Base-by-base conservation (phyloP, 2,329 filamentous ascomycete genomes). In the Cordyceps cicadae region DNA sequence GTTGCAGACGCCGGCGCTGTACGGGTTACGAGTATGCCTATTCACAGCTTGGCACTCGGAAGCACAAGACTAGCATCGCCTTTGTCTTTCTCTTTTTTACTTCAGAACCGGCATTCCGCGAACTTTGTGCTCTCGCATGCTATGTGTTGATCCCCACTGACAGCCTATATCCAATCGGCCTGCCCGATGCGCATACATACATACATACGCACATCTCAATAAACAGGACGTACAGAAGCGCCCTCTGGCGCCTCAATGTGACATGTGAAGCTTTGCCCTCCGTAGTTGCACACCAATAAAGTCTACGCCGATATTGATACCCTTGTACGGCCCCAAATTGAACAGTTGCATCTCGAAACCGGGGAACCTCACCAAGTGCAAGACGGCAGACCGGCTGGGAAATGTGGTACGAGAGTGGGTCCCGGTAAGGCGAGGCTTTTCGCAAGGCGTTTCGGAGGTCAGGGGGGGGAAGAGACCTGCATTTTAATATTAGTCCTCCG, bases 401-500 rank as follows among this genome's bases (percentile, higher is more conserved):
- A 49, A 24, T 5, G 39, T 52, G 49, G 48, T 37, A 6, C 50
- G n/a, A n/a, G n/a, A 9, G 24, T 43, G 34, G 50, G 46, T 17
- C 15, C 24, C 11, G 8, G 41, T 21, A 32, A 52, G 48, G 49
- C 39, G 45, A 59, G 56, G 56, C 56, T 53, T 59, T 59, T 59
- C 56, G 56, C 56, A 59, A 53, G 56, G 56, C 56, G 37, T 59
- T 59, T 59, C 56, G 39, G 49, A n/a, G 21, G 15, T 59, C 56
- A 26, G 49, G 26, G 21, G 17, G 34, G 32, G n/a, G n/a, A n/a
- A n/a, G n/a, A n/a, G n/a, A n/a, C n/a, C 55, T 50, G 37, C 19
- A 11, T 11, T 11, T 37, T 24, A 24, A 3, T 24, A 24, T 24
- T 24, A 24, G 24, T 24, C 46, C 54, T 46, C 3, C 26, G 6